Conservation (phyloP, 352 stramenopile species). For the Achlya hypogyna region DNA sequence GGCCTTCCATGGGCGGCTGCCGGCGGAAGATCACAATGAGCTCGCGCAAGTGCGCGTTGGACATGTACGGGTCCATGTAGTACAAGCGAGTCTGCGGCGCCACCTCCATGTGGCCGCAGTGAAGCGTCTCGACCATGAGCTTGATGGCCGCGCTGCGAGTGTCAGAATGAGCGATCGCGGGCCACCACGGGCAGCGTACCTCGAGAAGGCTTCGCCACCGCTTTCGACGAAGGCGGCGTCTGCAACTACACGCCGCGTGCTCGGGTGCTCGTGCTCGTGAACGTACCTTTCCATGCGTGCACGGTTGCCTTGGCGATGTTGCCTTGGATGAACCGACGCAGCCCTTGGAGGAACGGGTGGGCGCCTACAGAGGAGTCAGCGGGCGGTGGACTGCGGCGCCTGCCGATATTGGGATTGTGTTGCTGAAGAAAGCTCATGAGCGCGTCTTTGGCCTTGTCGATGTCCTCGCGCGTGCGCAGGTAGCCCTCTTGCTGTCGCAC, state of each 20-base stretch:
- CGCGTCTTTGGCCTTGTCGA: background rate
- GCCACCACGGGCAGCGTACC: background rate
- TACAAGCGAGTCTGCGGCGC: background rate
- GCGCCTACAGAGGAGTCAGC: background rate
- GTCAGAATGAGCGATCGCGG: background rate
- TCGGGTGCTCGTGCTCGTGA: too few relatives aligned
- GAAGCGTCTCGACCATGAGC: background rate
- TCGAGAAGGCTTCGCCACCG: background rate
- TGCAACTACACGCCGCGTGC: background rate
- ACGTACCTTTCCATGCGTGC: slow-evolving; percentile 8
- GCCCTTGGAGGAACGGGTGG: slow-evolving; percentile 12
- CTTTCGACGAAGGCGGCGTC: slow-evolving; percentile 11
- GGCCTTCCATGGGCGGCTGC: background rate
- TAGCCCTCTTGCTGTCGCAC: slow-evolving; percentile 1
- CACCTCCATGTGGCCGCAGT: slow-evolving; percentile 3
- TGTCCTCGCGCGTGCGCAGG: background rate
- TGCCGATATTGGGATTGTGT: background rate
- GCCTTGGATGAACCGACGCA: slow-evolving; percentile 1
- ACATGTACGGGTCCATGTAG: slow-evolving; percentile 12
- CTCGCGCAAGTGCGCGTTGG: slow-evolving; percentile 3
- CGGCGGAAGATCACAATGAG: slow-evolving; percentile 1
- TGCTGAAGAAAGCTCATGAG: slow-evolving; percentile 1
- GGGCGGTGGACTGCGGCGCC: too few relatives aligned
- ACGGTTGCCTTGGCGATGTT: slow-evolving; percentile 9
- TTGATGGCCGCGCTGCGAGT: background rate